phyloP scores from a whole-genome alignment of 2,329 filamentous ascomycete genomes.

The Septoria petroselini region DNA sequence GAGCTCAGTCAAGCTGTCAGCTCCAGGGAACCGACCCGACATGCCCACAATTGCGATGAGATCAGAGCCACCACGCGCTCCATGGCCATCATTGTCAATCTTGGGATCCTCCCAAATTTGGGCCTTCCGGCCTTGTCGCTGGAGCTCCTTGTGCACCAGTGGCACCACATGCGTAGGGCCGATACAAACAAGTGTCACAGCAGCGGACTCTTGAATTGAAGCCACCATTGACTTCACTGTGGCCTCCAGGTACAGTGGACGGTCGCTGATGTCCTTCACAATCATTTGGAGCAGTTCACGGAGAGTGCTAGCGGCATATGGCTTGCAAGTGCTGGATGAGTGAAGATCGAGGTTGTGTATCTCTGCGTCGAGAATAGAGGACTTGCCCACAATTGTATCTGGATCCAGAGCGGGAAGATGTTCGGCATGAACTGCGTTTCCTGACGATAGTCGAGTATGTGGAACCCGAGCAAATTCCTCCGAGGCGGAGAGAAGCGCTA shows the following conservation, averaged over 20 bases:
- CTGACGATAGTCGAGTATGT: neutral
- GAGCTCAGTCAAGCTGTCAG: conserved; percentile 1
- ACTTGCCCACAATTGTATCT: neutral
- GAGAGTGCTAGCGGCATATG: neutral
- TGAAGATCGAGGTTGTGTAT: neutral
- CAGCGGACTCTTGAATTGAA: neutral
- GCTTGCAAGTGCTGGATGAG: neutral
- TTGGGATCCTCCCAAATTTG: neutral
- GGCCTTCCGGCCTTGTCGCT: neutral
- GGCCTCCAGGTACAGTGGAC: neutral
- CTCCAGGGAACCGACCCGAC: conserved; percentile 5
- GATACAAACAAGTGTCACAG: neutral
- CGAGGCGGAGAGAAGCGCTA: neutral
- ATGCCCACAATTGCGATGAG: neutral
- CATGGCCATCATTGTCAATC: neutral
- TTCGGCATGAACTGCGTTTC: neutral
- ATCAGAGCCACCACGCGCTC: neutral
- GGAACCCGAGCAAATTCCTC: neutral
- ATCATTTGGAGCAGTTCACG: neutral
- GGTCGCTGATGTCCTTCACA: neutral
- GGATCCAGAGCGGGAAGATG: neutral
- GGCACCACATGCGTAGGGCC: neutral
- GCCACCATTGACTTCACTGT: too few species aligned
- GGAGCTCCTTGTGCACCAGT: neutral
- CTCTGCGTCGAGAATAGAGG: neutral